Conservation (phyloP, 306 rosid genomes). For the Notholithocarpus densiflorus region DNA sequence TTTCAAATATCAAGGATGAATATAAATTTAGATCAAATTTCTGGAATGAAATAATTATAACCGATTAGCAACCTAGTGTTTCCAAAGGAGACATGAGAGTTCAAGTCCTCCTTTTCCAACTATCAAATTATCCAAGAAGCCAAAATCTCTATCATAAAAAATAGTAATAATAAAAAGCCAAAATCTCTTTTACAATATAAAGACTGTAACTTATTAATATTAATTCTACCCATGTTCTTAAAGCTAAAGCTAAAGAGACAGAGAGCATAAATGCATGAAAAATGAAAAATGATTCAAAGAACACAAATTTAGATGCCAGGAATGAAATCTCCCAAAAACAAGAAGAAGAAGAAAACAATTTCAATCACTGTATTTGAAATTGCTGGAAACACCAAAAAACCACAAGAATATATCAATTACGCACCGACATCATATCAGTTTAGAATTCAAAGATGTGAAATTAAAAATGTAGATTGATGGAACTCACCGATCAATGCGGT, state of each 20-base stretch:
- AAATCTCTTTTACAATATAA: background rate
- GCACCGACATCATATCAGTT: background rate
- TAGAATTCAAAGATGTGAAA: background rate
- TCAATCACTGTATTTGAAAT: background rate
- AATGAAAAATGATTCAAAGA: background rate
- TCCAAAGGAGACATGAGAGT: too few relatives aligned
- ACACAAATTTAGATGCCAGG: background rate
- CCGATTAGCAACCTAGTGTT: too few relatives aligned
- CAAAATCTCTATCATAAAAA: background rate
- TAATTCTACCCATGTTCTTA: too few relatives aligned
- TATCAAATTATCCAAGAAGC: too few relatives aligned
- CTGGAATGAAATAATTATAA: too few relatives aligned
- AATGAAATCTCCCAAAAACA: too few relatives aligned
- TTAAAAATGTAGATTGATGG: background rate
- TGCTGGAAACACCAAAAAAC: background rate
- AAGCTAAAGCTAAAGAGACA: too few relatives aligned
- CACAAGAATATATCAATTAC: background rate
- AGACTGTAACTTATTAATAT: too few relatives aligned
- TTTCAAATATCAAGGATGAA: too few relatives aligned
- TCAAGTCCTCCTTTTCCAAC: too few relatives aligned
- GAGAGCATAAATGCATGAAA: background rate
- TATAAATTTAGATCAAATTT: too few relatives aligned
- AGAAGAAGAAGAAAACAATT: background rate
- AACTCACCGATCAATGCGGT: slow-evolving; percentile 26
- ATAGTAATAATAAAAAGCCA: background rate